These are phyloP conservation scores for Raphanus raphanistrum DNA, from an alignment of 345 rosid genomes.

Conservation along the genomic window DNA sequence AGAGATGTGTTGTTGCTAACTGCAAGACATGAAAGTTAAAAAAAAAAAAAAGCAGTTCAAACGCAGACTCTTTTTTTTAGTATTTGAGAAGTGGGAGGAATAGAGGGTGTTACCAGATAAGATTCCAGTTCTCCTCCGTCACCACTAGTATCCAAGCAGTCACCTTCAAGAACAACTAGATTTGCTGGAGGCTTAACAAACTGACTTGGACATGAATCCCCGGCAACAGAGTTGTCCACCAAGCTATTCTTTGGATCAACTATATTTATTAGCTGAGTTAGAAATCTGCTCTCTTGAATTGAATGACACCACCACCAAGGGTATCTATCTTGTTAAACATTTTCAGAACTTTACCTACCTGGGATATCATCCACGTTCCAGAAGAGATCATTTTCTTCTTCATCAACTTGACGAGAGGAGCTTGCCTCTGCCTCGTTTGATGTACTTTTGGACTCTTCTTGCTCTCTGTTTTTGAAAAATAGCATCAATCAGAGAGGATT, in stretches of 20 bases:
- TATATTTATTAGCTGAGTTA: constrained; percentile 38
- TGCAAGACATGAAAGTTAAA: constrained; percentile 44
- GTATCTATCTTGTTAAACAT: background rate
- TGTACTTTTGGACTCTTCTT: constrained; percentile 55
- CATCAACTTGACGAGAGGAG: constrained; percentile 41
- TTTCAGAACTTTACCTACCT: constrained; percentile 46
- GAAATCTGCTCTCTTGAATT: background rate
- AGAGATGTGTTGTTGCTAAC: constrained; percentile 84
- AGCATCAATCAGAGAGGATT: background rate
- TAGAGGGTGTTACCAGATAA: constrained; percentile 67
- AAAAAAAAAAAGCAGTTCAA: constrained; percentile 18
- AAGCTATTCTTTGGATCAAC: constrained; percentile 77
- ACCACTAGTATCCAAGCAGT: constrained; percentile 73
- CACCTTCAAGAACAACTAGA: constrained; percentile 93
- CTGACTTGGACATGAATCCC: constrained; percentile 53
- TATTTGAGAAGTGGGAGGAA: constrained; percentile 20
- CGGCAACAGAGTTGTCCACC: constrained; percentile 65
- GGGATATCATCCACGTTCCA: constrained; percentile 81
- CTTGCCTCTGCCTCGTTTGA: constrained; percentile 44
- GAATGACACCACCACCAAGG: background rate
- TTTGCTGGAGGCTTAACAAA: constrained; percentile 92
- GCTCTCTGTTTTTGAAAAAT: constrained; percentile 49
- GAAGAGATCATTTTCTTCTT: constrained; percentile 68
- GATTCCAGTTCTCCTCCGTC: constrained; percentile 85
- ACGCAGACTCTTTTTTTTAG: constrained; percentile 15